These are phyloP conservation scores for Huntiella moniliformis DNA, from an alignment of 2,329 filamentous ascomycete genomes.

Conservation along the genomic window DNA sequence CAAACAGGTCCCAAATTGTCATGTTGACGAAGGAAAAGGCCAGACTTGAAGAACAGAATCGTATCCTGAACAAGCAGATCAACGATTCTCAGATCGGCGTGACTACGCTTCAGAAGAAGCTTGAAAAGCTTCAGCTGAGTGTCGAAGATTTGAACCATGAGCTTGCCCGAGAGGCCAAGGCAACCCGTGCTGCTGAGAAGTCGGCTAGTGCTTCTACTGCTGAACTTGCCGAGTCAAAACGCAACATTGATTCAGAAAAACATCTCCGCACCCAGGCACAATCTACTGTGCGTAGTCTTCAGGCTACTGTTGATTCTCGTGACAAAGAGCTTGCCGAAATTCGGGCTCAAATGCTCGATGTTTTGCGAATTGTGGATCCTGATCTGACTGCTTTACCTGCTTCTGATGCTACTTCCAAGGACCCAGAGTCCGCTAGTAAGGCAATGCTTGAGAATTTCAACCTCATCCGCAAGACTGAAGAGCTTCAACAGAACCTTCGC, in stretches of 20 bases:
- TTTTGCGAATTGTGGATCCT: conserved; percentile 78
- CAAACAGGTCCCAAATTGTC: conserved; percentile 55
- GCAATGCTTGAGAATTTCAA: conserved; percentile 59
- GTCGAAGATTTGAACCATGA: conserved; percentile 89
- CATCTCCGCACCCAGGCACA: conserved; percentile 75
- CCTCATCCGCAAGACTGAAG: conserved; percentile 68
- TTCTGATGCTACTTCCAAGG: conserved; percentile 34
- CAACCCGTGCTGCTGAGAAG: conserved; percentile 78
- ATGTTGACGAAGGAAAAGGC: conserved; percentile 68
- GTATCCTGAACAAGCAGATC: conserved; percentile 63
- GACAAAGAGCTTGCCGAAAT: conserved; percentile 68
- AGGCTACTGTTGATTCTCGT: conserved; percentile 57
- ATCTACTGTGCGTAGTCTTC: conserved; percentile 63
- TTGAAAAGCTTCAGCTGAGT: conserved; percentile 75
- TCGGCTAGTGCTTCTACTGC: conserved; percentile 59
- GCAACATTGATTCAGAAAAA: conserved; percentile 75
- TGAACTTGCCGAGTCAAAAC: conserved; percentile 75
- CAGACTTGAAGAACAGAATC: conserved; percentile 65
- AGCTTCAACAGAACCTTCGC: conserved; percentile 71
- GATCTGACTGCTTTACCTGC: conserved; percentile 35
- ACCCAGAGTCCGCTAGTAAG: conserved; percentile 35
- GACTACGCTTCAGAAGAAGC: conserved; percentile 76
- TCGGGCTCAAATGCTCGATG: conserved; percentile 57
- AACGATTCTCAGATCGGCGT: conserved; percentile 70
- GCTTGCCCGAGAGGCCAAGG: conserved; percentile 73